phyloP scores from a whole-genome alignment of 208 protist genomes.

The Crithidia acanthocephali region DNA sequence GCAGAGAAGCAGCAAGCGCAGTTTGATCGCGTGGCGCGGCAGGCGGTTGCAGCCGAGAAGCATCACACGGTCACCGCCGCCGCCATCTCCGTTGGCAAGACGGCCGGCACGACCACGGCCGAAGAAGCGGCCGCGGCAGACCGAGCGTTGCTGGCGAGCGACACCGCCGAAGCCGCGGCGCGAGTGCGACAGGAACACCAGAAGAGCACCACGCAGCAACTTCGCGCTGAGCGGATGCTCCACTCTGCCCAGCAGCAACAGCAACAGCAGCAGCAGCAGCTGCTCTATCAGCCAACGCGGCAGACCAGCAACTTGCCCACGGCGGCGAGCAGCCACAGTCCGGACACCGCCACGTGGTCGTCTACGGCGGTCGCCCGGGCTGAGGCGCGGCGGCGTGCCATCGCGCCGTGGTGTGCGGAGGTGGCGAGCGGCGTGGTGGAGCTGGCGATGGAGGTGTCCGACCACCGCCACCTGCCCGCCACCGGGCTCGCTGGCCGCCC shows the following conservation, averaged over 20 bases:
- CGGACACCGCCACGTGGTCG: constrained; percentile 3
- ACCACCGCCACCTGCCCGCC: constrained; percentile 62
- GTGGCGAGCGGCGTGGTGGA: constrained; percentile 62
- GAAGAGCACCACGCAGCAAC: constrained; percentile 9
- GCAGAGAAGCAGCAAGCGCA: constrained; percentile 52
- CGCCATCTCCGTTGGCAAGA: not conserved
- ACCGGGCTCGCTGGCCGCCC: constrained; percentile 39
- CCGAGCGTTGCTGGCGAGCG: constrained; percentile 25
- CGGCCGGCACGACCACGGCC: not conserved
- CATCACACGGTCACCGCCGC: constrained; percentile 9
- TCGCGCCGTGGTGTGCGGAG: constrained; percentile 40
- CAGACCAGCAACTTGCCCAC: not conserved
- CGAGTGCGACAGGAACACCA: constrained; percentile 6
- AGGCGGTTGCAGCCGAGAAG: constrained; percentile 55
- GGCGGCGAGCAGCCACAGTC: not conserved
- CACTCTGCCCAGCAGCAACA: constrained; percentile 27
- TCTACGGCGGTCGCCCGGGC: constrained; percentile 6
- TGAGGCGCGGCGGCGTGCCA: constrained; percentile 12
- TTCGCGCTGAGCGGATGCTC: constrained; percentile 39
- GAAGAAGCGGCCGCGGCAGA: constrained; percentile 38
- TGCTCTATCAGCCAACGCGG: not conserved
- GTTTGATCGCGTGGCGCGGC: constrained; percentile 66
- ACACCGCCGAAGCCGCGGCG: constrained; percentile 19
- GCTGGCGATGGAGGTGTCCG: constrained; percentile 72
- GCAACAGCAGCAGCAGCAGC: constrained; percentile 22